phyloP scores from a whole-genome alignment of 2,329 filamentous ascomycete genomes.

The Colletotrichum sansevieriae region DNA sequence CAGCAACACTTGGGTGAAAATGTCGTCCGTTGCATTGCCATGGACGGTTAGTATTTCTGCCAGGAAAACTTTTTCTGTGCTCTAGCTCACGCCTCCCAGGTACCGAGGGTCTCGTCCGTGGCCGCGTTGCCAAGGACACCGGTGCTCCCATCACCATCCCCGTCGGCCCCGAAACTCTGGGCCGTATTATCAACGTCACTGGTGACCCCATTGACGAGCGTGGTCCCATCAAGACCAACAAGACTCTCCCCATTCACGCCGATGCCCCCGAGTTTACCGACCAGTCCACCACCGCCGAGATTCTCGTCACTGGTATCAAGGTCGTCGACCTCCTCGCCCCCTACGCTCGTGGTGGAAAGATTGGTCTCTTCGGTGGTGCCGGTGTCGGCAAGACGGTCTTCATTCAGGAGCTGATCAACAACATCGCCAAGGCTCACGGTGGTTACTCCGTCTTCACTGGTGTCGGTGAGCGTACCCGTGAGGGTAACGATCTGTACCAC shows the following conservation, averaged over 20 bases:
- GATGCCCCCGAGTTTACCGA: slow-evolving; percentile 93
- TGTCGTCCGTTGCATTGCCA: slow-evolving; percentile 99
- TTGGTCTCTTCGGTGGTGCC: slow-evolving; percentile 99
- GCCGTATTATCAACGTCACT: slow-evolving; percentile 99
- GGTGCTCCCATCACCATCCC: slow-evolving; percentile 96
- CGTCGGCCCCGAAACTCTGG: slow-evolving; percentile 92
- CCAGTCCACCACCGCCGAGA: slow-evolving; percentile 95
- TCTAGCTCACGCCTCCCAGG: slow-evolving; percentile 62
- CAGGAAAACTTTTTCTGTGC: slow-evolving; percentile 42
- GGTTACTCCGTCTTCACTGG: slow-evolving; percentile 99
- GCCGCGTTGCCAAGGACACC: slow-evolving; percentile 86
- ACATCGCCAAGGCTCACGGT: slow-evolving; percentile 99
- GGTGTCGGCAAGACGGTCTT: slow-evolving; percentile 99
- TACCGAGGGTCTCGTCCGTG: slow-evolving; percentile 99
- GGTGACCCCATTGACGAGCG: slow-evolving; percentile 99
- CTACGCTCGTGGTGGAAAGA: slow-evolving; percentile 99
- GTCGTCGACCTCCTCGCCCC: slow-evolving; percentile 98
- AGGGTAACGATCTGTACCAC: slow-evolving; percentile 99
- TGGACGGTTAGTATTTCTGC: slow-evolving; percentile 83
- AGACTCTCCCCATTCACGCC: slow-evolving; percentile 91
- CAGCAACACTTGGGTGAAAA: slow-evolving; percentile 99
- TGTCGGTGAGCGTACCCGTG: slow-evolving; percentile 99
- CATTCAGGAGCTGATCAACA: slow-evolving; percentile 99
- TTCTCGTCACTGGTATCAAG: slow-evolving; percentile 99
- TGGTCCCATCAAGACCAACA: slow-evolving; percentile 94